Evolutionary conservation across 306 rosid genomes (phyloP), one percentile per base, ranked within the genome.

Genomic region (Casuarina glauca): DNA sequence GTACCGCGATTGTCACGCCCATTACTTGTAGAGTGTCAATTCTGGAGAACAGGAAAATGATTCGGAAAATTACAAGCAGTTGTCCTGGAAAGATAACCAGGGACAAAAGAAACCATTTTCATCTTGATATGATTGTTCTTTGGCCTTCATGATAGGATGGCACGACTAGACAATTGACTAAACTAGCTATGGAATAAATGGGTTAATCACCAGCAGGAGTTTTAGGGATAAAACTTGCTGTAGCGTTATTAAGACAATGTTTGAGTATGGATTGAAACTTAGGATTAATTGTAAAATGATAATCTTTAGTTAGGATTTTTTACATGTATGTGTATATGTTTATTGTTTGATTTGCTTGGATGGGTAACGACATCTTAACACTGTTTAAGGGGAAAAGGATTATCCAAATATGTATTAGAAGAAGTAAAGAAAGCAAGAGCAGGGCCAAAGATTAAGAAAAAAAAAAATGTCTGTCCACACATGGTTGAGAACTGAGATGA

Each of bases 401-500:
- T 13, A 48, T 48, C 51, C 51, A 48, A 44, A 44, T 44, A 44
- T 4, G 8, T 4, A 44, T 44, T 5, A 44, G 8, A 48, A 48
- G 36, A 19, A 20, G 63, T 2, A 57, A 57, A 8, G 38, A 57
- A 66, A 44, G 48, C 10, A 77, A 20, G 53, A 53, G n/a, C 51
- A 71, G 8, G 5, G 20, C 41, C 49, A 54, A 53, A 72, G 36
- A 51, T 0, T 26, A 26, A 26, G 32, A 54, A 1, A 46, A 9
- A 42, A 49, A n/a, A 63, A 46, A 69, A 74, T 74, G 39, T 26
- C 15, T 9, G 26, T 15, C 20, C 36, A 58, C 26, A 35, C n/a
- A 61, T 53, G 75, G 19, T 26, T 61, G 80, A 41, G 41, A 51
- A 74, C 71, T 61, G 83, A 77, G 69, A 77, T 76, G 83, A 72